A percentile compares a stretch with the other conserved stretches of the same genome.
Conservation (phyloP, 1,284 basidiomycete genomes). For the Ganoderma lucidum region DNA sequence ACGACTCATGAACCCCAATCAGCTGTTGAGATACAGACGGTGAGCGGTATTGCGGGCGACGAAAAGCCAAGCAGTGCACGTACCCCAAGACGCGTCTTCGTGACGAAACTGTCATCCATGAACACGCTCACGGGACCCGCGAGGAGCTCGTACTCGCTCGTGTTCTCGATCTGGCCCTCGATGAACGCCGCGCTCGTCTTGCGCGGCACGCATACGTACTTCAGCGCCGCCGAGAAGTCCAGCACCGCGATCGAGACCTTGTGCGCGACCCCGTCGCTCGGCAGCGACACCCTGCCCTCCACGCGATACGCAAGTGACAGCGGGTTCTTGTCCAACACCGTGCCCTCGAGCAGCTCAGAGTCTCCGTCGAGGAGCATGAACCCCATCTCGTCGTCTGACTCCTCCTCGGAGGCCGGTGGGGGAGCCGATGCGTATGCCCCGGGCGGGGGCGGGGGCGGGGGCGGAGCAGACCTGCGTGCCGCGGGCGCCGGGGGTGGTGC, state of each 20-base stretch:
- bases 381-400: too few relatives aligned
- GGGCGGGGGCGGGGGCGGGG: too few relatives aligned
- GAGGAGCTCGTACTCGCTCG: constrained; percentile 58
- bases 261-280: constrained; percentile 60
- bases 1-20: too few relatives aligned
- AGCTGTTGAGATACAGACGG: too few relatives aligned
- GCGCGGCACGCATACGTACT: constrained; percentile 58
- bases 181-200: constrained; percentile 51
- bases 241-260: constrained; percentile 60
- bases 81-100: constrained; percentile 54
- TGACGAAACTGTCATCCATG: constrained; percentile 57
- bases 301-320: constrained; percentile 59
- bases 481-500: too few relatives aligned
- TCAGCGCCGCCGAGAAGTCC: constrained; percentile 54
- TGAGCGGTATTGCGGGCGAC: too few relatives aligned
- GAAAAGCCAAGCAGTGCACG: constrained; percentile 23
- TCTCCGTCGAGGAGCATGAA: too few relatives aligned
- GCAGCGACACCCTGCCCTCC: constrained; percentile 56
- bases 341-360: background rate
- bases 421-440: too few relatives aligned
- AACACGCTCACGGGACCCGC: constrained; percentile 60
- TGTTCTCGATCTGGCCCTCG: constrained; percentile 58
- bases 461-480: too few relatives aligned
- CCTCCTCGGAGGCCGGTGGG: too few relatives aligned
- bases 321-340: constrained; percentile 43